phyloP scores from a whole-genome alignment of 352 stramenopile genomes.

The Phytophthora melonis region DNA sequence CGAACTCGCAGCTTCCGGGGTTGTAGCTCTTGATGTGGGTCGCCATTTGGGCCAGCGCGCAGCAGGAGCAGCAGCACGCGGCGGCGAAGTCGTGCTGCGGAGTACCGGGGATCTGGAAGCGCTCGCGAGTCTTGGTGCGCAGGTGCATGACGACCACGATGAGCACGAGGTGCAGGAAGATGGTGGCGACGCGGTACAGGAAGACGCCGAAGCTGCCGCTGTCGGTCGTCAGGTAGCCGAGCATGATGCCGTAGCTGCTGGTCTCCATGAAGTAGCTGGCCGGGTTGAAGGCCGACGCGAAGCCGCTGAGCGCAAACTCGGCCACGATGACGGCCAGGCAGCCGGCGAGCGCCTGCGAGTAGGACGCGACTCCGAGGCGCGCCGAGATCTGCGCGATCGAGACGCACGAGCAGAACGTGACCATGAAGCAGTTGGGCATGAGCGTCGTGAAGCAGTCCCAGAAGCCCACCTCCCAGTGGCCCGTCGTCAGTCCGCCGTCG shows the following conservation, averaged over 20 bases:
- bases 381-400: slow-evolving; percentile 52
- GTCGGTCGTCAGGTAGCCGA: slow-evolving; percentile 29
- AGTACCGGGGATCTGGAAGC: slow-evolving; percentile 53
- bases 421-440: slow-evolving; percentile 60
- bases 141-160: slow-evolving; percentile 35
- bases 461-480: slow-evolving; percentile 36
- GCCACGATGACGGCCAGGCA: slow-evolving; percentile 34
- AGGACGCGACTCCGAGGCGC: slow-evolving; percentile 49
- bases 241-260: slow-evolving; percentile 17
- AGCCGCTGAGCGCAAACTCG: slow-evolving; percentile 25
- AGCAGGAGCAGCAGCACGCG: slow-evolving; percentile 56
- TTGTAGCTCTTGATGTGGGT: slow-evolving; percentile 70
- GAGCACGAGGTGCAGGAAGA: slow-evolving; percentile 28
- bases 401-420: slow-evolving; percentile 55
- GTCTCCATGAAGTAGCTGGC: slow-evolving; percentile 32
- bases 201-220: slow-evolving; percentile 11
- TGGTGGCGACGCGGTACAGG: slow-evolving; percentile 27
- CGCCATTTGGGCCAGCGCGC: slow-evolving; percentile 59
- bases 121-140: slow-evolving; percentile 44
- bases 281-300: slow-evolving; percentile 15
- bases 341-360: slow-evolving; percentile 36
- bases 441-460: slow-evolving; percentile 56
- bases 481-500: slow-evolving; percentile 26
- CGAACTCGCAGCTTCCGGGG: slow-evolving; percentile 50
- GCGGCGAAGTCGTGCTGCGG: slow-evolving; percentile 41